Evolutionary conservation across 1,284 basidiomycete genomes (phyloP).

Genomic region (Papiliotrema fonsecae): DNA sequence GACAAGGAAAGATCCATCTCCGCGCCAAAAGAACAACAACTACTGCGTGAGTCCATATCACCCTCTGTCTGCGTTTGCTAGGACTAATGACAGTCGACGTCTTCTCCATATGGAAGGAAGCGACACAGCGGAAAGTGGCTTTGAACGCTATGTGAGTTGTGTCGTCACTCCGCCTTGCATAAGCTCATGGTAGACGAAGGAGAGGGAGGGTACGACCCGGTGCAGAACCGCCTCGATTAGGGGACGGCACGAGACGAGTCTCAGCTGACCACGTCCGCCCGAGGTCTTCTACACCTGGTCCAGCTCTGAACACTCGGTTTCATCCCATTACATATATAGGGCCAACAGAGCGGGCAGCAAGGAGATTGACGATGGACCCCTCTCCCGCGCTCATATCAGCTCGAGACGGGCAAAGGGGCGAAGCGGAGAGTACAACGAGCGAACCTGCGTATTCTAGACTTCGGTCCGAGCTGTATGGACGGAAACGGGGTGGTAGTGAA

Average conservation of each 20-base stretch:
- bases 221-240: background rate
- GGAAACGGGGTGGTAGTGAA: constrained; percentile 21
- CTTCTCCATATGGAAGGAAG: constrained; percentile 30
- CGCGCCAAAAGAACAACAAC: constrained; percentile 11
- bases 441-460: constrained; percentile 39
- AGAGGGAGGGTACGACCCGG: constrained; percentile 16
- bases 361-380: too few relatives aligned
- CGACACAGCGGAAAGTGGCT: constrained; percentile 17
- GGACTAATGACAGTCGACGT: constrained; percentile 24
- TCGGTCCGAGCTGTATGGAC: constrained; percentile 24
- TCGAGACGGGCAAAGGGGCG: too few relatives aligned
- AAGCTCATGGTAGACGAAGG: constrained; percentile 7
- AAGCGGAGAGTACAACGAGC: constrained; percentile 18
- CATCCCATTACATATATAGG: background rate
- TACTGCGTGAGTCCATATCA: constrained; percentile 24
- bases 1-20: constrained; percentile 9
- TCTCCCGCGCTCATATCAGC: too few relatives aligned
- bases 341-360: too few relatives aligned
- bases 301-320: background rate
- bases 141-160: constrained; percentile 20
- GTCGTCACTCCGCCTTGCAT: too few relatives aligned
- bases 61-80: too few relatives aligned
- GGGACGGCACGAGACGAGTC: background rate
- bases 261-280: too few relatives aligned
- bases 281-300: too few relatives aligned